Evolutionary conservation across 2,329 filamentous ascomycete genomes (phyloP).

Genomic region (Macrophomina pseudophaseolina): DNA sequence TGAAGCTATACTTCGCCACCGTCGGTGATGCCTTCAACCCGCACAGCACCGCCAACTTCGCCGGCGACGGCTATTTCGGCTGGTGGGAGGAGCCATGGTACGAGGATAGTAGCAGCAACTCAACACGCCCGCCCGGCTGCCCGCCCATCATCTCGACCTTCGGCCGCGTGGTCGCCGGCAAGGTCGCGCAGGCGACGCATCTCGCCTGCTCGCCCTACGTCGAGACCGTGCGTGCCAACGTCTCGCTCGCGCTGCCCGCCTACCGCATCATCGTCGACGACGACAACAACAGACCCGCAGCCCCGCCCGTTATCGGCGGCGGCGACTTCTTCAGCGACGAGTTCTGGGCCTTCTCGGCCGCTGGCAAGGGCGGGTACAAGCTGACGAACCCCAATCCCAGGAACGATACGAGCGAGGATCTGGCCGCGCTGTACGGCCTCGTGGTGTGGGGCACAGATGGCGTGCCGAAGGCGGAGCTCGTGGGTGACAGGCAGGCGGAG

Average conservation of each 20-base stretch:
- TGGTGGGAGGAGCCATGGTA: not conserved
- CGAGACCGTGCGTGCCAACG: not conserved
- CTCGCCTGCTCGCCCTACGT: constrained; percentile 3
- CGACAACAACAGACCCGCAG: not conserved
- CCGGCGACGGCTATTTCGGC: not conserved
- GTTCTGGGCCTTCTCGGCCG: not conserved
- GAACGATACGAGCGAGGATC: not conserved
- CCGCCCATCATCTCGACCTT: not conserved
- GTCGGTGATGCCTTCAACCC: not conserved
- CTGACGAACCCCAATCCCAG: not conserved
- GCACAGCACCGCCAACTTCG: not conserved
- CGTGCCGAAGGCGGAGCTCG: not conserved
- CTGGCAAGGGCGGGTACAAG: not conserved
- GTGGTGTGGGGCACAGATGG: not conserved
- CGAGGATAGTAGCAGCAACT: not conserved
- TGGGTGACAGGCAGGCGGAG: too few relatives aligned
- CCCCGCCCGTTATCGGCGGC: not conserved
- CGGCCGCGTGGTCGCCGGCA: not conserved
- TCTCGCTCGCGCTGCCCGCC: not conserved
- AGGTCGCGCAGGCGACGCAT: not conserved
- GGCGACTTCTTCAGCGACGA: not conserved
- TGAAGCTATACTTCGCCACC: too few relatives aligned
- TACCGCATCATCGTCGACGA: not conserved
- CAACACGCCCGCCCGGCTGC: not conserved
- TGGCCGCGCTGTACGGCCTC: not conserved